Evolutionary conservation across 495 filamentous ascomycete species (phyloP), one percentile per base, ranked within the genome.

Genomic region (Oidiodendron maius): DNA sequence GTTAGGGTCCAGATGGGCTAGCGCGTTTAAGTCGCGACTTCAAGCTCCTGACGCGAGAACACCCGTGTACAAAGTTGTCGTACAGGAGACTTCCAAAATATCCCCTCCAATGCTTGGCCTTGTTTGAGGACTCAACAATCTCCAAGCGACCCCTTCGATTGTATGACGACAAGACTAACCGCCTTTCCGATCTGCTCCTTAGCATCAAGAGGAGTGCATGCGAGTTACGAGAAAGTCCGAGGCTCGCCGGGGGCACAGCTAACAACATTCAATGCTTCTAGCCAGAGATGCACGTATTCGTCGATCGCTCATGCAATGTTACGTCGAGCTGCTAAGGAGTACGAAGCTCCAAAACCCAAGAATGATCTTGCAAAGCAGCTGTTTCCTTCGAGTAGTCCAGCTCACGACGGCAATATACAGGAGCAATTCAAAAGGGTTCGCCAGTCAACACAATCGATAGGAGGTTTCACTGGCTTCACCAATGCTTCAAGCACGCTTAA

Each of bases 371-470:
- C 57, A 2, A 73, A 72, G 54, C 66, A 70, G 42, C 55, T 72
- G 8, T 76, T 76, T 40, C 67, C 70, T 1, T 76, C 71, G 2
- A 76, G 71, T 50, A 75, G 71, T 42, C 70, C 69, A 2, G 51
- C 52, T 40, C 18, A 43, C 39, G 45, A 62, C 32, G 49, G 63
- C 6, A 62, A 61, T 6, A 57, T 60, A 21, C 57, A 62, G 53
- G 59, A 61, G 17, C 51, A 55, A 20, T 60, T 64, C 46, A 58
- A 57, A 15, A 63, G 57, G 46, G 38, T 22, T 16, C 40, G 44
- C 17, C 55, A 38, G n/a, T 41, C 49, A 20, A 48, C 45, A 42
- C 54, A 61, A 34, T 56, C 44, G 32, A 62, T 50, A 30, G 44
- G 42, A 46, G 52, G 40, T 47, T 58, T 46, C 45, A 56, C 52